Percentiles rank a stretch among this genome's conserved stretches.
phyloP scores from a whole-genome alignment of 345 rosid species.

The Ceriops decandra region DNA sequence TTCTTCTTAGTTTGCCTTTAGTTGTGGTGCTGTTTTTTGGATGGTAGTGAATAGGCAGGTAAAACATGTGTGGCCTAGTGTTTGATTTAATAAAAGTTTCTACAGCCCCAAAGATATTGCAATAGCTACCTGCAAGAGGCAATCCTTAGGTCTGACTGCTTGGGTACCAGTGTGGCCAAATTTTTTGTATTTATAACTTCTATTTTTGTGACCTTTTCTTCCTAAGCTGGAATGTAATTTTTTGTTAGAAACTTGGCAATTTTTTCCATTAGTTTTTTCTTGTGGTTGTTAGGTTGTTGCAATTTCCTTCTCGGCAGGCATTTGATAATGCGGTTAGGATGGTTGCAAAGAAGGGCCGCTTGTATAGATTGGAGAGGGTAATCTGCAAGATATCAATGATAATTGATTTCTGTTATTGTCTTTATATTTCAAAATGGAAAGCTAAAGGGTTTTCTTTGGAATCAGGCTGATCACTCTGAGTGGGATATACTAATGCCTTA shows the following conservation, averaged over 20 bases:
- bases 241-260: not conserved
- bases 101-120: no score
- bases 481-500: conserved; percentile 51
- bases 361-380: conserved; percentile 62
- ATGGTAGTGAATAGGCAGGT: no score
- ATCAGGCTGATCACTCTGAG: conserved; percentile 44
- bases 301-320: conserved; percentile 39
- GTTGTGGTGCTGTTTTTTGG: no score
- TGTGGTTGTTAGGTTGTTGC: conserved; percentile 46
- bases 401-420: not conserved
- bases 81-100: no score
- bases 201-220: no score
- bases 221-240: no score
- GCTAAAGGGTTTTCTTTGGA: conserved; percentile 6
- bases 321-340: conserved; percentile 36
- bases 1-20: no score
- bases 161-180: no score
- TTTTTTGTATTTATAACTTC: no score
- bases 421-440: not conserved
- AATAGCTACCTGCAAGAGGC: no score
- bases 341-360: conserved; percentile 44
- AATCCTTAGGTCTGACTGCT: no score
- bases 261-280: not conserved
- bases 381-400: conserved; percentile 6
- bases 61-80: no score